Base-by-base conservation (phyloP, 1,284 basidiomycete species). In the Pyrrhoderma lamaoense region DNA sequence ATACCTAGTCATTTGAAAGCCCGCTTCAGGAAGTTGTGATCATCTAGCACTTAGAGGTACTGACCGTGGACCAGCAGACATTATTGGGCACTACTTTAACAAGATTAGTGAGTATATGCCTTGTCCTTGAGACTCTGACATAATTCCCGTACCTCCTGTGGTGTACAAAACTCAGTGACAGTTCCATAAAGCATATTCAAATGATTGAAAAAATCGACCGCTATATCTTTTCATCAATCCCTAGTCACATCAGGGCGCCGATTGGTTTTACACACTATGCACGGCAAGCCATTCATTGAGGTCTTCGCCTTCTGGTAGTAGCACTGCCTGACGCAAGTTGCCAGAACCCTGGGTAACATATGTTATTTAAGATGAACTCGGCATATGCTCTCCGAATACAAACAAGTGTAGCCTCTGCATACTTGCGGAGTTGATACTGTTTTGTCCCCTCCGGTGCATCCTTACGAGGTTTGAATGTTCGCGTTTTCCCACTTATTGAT, bases 1-100 rank as follows among this genome's bases (percentile, higher is more conserved):
- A 66, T 93, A 95, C 60, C 92, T 91, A 64, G 43, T 47, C 37
- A 46, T 14, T 52, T 42, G 16, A 23, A n/a, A 5, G 4, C n/a
- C 5, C n/a, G 38, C 5, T 40, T 40, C 38, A 14, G n/a, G n/a
- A n/a, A n/a, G n/a, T n/a, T 18, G 5, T 40, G 38, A 16, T 39
- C 45, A 27, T 16, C 8, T 3, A 16, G 3, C 45, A 46, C 43
- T 8, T 22, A 23, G n/a, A 2, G 27, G 36, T 8, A 16, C 79
- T 59, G 61, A 94, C 86, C 95, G 82, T 59, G 94, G 92, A 8
- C 96, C 96, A 5, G 96, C 95, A 63, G 93, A 96, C 96, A 99
- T 99, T 59, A 97, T 88, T 4, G 93, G 93, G 65, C 96, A 99
- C 87, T 95, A 42, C 16, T 16, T 16, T 43, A 49, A 21, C 21